Base-by-base conservation (phyloP, 495 filamentous ascomycete genomes). In the Penicillium pulvis region DNA sequence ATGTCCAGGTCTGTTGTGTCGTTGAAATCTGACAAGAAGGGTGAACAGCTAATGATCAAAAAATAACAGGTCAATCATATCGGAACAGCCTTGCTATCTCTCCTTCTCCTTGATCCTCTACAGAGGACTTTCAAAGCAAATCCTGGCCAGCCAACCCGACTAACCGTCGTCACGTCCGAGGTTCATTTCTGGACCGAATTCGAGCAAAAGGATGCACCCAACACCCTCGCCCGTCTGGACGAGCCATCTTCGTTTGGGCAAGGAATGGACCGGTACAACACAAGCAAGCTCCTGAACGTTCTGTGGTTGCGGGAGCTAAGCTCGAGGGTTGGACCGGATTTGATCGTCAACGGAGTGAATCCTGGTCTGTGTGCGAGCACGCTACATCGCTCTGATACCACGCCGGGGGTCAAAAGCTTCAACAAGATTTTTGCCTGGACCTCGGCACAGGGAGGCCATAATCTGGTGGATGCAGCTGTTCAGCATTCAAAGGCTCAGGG, bases 271-370 rank as follows among this genome's bases (percentile, higher is more conserved):
- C 6, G 46, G 6, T 49, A 49, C 23, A 49, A 16, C 19, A 49
- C 46, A 4, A 49, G 46, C 20, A 49, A 49, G 46, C 46, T 49
- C 20, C 23, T 49, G 9, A 49, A 49, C 23, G n/a, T 49, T 12
- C 10, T 49, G 23, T 49, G 46, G 46, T 26, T 49, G 46, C 46
- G 46, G 9, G 46, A 49, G 46, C 23, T 49, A 9, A 49, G 26
- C 46, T 26, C 46, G 14, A 26, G 5, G 46, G 9, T 49, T 11
- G 26, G 26, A 4, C 46, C 26, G 4, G 20, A 49, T 2, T n/a
- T 49, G 1, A 49, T 49, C 19, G 26, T 49, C 6, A 49, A 49
- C 2, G 26, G 46, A 11, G 31, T 33, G 31, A 33, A 33, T 33
- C 31, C 31, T 33, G 31, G 46, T 49, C 26, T 49, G 0, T 49